phyloP scores from a whole-genome alignment of 345 rosid species.

The Citrus cavaleriei region DNA sequence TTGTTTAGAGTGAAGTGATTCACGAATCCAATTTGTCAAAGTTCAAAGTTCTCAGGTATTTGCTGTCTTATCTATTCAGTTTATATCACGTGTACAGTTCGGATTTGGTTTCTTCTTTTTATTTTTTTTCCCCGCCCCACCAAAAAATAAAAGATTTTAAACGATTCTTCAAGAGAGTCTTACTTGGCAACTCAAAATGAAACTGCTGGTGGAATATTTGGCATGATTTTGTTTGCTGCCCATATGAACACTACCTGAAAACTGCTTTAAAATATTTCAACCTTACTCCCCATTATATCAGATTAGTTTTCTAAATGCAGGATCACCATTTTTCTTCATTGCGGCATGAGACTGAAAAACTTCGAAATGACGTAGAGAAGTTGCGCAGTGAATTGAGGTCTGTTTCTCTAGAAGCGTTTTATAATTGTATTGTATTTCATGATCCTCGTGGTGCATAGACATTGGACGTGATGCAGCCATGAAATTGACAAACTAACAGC shows the following conservation, averaged over 20 bases:
- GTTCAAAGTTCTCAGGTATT: constrained; percentile 69
- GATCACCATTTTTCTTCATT: too few relatives aligned
- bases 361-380: too few relatives aligned
- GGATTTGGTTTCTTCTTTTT: neutral
- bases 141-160: neutral
- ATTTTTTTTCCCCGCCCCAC: neutral
- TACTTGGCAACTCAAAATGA: neutral
- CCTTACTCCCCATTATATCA: neutral
- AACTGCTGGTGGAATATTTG: neutral
- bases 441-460: too few relatives aligned
- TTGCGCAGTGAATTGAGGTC: too few relatives aligned
- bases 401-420: too few relatives aligned
- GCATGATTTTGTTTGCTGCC: neutral
- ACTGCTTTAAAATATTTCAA: neutral
- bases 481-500: too few relatives aligned
- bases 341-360: too few relatives aligned
- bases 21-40: constrained; percentile 72
- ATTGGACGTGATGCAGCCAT: too few relatives aligned
- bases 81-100: neutral
- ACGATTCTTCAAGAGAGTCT: neutral
- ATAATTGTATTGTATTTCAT: too few relatives aligned
- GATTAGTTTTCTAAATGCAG: neutral
- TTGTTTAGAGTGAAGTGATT: constrained; percentile 56
- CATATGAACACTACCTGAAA: neutral
- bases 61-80: neutral